A percentile compares a stretch with the other conserved stretches of the same genome.
Evolutionary conservation across 73 alveolate genomes (phyloP).

Genomic region (Blepharisma stoltei): DNA sequence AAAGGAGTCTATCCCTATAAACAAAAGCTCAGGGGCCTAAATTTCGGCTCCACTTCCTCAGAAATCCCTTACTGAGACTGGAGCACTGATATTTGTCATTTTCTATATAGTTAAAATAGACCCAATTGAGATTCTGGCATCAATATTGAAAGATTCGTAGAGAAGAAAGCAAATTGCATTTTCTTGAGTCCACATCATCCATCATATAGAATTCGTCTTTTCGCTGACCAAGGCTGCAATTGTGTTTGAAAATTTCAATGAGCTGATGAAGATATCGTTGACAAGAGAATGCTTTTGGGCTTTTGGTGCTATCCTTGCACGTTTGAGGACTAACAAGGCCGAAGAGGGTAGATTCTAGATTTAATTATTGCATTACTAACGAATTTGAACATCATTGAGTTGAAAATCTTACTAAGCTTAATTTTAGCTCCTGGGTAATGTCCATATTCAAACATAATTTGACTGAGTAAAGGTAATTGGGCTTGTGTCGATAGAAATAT

Average conservation of each 20-base stretch:
- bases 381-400: conserved; percentile 43
- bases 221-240: conserved; percentile 43
- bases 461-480: conserved; percentile 20
- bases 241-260: conserved; percentile 34
- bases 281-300: conserved; percentile 43
- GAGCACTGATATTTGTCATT: neutral
- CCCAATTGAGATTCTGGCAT: conserved; percentile 35
- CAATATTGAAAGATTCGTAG: conserved; percentile 37
- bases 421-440: conserved; percentile 41
- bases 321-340: conserved; percentile 62
- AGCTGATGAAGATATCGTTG: conserved; percentile 33
- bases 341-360: conserved; percentile 56
- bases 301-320: conserved; percentile 49
- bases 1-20: conserved; percentile 51
- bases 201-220: conserved; percentile 20
- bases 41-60: conserved; percentile 45
- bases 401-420: conserved; percentile 30
- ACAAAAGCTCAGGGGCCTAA: conserved; percentile 40
- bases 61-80: conserved; percentile 37
- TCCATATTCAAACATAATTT: neutral
- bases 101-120: conserved; percentile 30
- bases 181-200: conserved; percentile 22
- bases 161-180: conserved; percentile 13
- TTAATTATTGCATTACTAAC: conserved; percentile 22
- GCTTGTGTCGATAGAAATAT: too few species aligned